phyloP scores from a whole-genome alignment of 208 protist genomes.

The Crithidia expoeki region DNA sequence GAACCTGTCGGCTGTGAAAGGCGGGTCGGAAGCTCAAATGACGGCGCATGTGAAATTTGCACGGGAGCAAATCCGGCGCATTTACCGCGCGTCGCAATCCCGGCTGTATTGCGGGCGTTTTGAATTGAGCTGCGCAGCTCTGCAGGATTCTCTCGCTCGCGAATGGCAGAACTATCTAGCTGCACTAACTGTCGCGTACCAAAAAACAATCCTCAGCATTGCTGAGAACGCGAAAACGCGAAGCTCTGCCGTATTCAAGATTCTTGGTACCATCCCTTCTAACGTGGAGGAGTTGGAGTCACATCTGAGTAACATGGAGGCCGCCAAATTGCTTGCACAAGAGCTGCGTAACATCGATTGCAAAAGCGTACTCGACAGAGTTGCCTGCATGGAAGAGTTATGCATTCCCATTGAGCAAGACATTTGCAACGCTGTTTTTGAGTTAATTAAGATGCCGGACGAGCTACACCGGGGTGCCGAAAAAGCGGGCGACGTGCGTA shows the following conservation, averaged over 20 bases:
- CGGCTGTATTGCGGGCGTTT: constrained; percentile 80
- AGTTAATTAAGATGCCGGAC: constrained; percentile 71
- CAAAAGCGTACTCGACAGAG: constrained; percentile 46
- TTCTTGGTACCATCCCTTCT: constrained; percentile 49
- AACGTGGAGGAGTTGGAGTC: constrained; percentile 80
- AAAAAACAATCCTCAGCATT: constrained; percentile 41
- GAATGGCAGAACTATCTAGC: constrained; percentile 65
- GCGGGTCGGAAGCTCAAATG: constrained; percentile 34
- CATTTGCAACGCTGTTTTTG: constrained; percentile 57
- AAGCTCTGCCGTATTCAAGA: constrained; percentile 39
- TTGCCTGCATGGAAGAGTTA: constrained; percentile 72
- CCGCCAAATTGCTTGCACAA: constrained; percentile 45
- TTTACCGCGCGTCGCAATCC: constrained; percentile 59
- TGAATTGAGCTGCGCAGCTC: constrained; percentile 57
- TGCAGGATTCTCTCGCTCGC: constrained; percentile 54
- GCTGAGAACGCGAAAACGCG: constrained; percentile 43
- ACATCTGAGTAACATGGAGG: constrained; percentile 41
- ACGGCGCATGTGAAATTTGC: constrained; percentile 38
- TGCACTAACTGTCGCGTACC: constrained; percentile 49
- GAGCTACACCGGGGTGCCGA: constrained; percentile 34
- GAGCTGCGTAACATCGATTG: constrained; percentile 52
- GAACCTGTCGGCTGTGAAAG: constrained; percentile 40
- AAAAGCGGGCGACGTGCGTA: constrained; percentile 40
- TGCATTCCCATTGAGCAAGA: constrained; percentile 61
- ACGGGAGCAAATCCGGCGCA: constrained; percentile 44